Percentiles rank a stretch among this genome's conserved stretches.
These are phyloP conservation scores for Penicillium steckii DNA, from an alignment of 495 filamentous ascomycete genomes.

Conservation along the genomic window DNA sequence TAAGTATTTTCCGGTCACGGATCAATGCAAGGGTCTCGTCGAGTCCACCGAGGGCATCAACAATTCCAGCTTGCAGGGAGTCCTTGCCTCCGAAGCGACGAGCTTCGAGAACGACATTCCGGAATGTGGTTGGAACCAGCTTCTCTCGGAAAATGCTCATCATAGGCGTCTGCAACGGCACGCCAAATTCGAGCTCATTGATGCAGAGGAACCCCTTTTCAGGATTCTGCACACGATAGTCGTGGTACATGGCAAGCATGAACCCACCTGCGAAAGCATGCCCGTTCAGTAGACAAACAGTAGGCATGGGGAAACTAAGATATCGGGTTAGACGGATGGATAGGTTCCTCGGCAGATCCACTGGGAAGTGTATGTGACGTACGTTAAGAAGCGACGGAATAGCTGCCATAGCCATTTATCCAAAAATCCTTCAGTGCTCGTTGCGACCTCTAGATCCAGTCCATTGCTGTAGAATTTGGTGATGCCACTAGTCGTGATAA, in stretches of 20 bases:
- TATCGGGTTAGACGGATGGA: slow-evolving; percentile 4
- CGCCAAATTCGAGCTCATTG: slow-evolving; percentile 77
- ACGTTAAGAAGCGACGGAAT: slow-evolving; percentile 61
- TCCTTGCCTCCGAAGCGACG: slow-evolving; percentile 59
- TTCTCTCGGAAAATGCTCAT: slow-evolving; percentile 71
- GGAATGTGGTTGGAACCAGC: slow-evolving; percentile 50
- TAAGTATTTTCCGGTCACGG: slow-evolving; percentile 50
- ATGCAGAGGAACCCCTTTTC: slow-evolving; percentile 67
- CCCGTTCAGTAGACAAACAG: slow-evolving; percentile 72
- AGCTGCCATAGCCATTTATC: slow-evolving; percentile 56
- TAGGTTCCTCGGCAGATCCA: too few species aligned
- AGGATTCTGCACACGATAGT: slow-evolving; percentile 75
- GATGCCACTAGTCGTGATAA: slow-evolving; percentile 71
- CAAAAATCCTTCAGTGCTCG: slow-evolving; percentile 50
- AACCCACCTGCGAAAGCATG: slow-evolving; percentile 78
- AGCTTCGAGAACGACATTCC: slow-evolving; percentile 66
- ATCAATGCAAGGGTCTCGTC: slow-evolving; percentile 59
- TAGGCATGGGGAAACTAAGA: slow-evolving; percentile 75
- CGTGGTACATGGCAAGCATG: slow-evolving; percentile 82
- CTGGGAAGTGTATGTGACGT: slow-evolving; percentile 3
- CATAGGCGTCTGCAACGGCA: slow-evolving; percentile 70
- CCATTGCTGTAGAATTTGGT: slow-evolving; percentile 83
- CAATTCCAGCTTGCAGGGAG: slow-evolving; percentile 61
- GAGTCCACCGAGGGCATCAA: slow-evolving; percentile 65
- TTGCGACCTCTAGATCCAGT: slow-evolving; percentile 62